Conservation (phyloP, 1,284 basidiomycete species). For the Termitomyces sp. region DNA sequence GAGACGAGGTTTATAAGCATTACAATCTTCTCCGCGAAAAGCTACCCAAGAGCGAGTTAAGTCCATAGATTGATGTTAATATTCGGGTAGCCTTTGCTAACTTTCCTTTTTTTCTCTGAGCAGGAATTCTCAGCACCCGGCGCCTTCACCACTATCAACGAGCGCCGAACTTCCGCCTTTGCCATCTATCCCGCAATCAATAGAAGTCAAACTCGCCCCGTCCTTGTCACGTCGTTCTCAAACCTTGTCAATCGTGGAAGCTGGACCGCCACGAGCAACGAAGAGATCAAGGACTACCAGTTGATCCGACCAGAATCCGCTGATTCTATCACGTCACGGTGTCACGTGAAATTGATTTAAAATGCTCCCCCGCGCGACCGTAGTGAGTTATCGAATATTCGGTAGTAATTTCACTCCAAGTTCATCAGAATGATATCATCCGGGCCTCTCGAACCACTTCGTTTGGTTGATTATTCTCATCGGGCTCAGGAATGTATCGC, state of each 20-base stretch:
- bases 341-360: not conserved
- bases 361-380: not conserved
- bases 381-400: not conserved
- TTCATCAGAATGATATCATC: not conserved
- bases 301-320: not conserved
- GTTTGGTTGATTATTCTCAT: not conserved
- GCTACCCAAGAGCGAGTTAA: conserved; percentile 12
- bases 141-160: conserved; percentile 2
- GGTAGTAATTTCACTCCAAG: not conserved
- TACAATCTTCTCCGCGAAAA: conserved; percentile 30
- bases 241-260: not conserved
- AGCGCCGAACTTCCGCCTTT: conserved; percentile 4
- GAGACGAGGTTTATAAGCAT: conserved; percentile 33
- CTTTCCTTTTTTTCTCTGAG: not conserved
- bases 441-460: not conserved
- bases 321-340: not conserved
- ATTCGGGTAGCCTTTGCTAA: not conserved
- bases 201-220: not conserved
- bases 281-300: conserved; percentile 7
- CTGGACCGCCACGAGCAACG: conserved; percentile 1
- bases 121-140: not conserved
- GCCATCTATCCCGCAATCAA: conserved; percentile 1
- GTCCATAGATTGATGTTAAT: not conserved
- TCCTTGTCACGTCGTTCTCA: conserved; percentile 4
- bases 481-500: not conserved